Conservation (phyloP, 441 rosid species). For the Gossypium gossypioides region DNA sequence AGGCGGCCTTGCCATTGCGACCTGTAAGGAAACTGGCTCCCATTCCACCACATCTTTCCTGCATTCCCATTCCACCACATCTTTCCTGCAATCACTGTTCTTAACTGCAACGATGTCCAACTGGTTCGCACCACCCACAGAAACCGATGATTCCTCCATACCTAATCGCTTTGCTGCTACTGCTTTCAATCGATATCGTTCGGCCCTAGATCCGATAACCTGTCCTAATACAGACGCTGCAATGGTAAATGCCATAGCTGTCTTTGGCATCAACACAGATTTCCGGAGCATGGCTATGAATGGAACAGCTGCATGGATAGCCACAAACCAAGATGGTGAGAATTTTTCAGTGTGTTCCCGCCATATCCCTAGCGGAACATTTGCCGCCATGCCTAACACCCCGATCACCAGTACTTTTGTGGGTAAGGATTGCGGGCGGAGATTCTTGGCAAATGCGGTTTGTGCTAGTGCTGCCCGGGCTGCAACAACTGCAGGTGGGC, state of each 20-base stretch:
- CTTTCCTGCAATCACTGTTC: slow-evolving; percentile 24
- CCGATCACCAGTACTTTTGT: slow-evolving; percentile 53
- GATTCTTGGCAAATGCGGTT: slow-evolving; percentile 60
- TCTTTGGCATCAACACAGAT: slow-evolving; percentile 58
- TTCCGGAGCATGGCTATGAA: slow-evolving; percentile 64
- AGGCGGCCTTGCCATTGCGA: slow-evolving; percentile 20
- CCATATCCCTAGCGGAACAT: slow-evolving; percentile 65
- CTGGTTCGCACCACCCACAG: slow-evolving; percentile 16
- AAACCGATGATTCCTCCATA: slow-evolving; percentile 9
- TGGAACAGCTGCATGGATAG: slow-evolving; percentile 72
- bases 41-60: slow-evolving; percentile 26
- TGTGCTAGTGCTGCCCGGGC: slow-evolving; percentile 62
- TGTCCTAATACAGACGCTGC: slow-evolving; percentile 65
- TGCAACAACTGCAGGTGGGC: slow-evolving; percentile 52
- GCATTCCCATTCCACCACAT: slow-evolving; percentile 35
- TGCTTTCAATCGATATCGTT: slow-evolving; percentile 44
- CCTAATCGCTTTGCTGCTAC: slow-evolving; percentile 23
- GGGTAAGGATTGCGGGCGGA: slow-evolving; percentile 59
- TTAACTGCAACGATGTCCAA: slow-evolving; percentile 28
- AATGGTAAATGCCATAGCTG: slow-evolving; percentile 67
- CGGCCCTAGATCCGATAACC: slow-evolving; percentile 69
- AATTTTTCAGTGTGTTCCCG: slow-evolving; percentile 61
- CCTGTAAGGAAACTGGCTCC: slow-evolving; percentile 30
- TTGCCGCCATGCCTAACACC: slow-evolving; percentile 61
- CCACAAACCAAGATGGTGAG: slow-evolving; percentile 57